phyloP scores from a whole-genome alignment of 768 basidiomycete species.

The Fomitopsis pulvina region DNA sequence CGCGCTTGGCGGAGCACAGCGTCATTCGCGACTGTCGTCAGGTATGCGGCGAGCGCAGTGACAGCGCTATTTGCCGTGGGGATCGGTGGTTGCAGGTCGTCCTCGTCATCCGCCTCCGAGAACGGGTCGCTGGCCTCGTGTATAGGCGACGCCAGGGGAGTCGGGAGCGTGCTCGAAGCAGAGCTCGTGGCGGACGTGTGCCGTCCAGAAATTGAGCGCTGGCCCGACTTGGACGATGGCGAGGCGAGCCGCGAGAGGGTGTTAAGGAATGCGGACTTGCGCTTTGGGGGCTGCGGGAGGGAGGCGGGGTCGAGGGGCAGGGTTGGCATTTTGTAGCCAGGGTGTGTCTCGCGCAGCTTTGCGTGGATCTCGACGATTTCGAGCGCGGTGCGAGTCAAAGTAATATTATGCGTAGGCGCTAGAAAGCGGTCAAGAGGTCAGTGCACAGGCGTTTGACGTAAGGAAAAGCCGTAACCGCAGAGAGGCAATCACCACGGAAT shows the following conservation, averaged over 20 bases:
- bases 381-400: constrained; percentile 68
- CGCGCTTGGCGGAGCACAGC: constrained; percentile 53
- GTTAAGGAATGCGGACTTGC: constrained; percentile 80
- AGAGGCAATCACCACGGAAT: neutral
- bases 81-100: constrained; percentile 19
- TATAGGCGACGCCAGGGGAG: constrained; percentile 45
- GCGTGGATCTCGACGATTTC: constrained; percentile 80
- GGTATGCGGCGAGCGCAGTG: constrained; percentile 68
- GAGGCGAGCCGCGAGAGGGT: constrained; percentile 82
- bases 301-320: constrained; percentile 54
- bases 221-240: constrained; percentile 47
- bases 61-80: constrained; percentile 43
- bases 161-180: constrained; percentile 30
- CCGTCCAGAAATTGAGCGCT: constrained; percentile 32
- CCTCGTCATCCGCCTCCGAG: constrained; percentile 20
- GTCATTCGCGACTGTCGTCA: constrained; percentile 73
- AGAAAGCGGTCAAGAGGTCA: constrained; percentile 23
- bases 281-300: constrained; percentile 54
- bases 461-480: neutral
- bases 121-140: constrained; percentile 62
- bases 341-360: constrained; percentile 65
- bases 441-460: constrained; percentile 11
- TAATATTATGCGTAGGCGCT: constrained; percentile 89
- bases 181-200: constrained; percentile 25
- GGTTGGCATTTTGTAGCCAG: constrained; percentile 48